Base-by-base conservation (phyloP, 1,284 basidiomycete species). In the Anthracocystis walkeri region DNA sequence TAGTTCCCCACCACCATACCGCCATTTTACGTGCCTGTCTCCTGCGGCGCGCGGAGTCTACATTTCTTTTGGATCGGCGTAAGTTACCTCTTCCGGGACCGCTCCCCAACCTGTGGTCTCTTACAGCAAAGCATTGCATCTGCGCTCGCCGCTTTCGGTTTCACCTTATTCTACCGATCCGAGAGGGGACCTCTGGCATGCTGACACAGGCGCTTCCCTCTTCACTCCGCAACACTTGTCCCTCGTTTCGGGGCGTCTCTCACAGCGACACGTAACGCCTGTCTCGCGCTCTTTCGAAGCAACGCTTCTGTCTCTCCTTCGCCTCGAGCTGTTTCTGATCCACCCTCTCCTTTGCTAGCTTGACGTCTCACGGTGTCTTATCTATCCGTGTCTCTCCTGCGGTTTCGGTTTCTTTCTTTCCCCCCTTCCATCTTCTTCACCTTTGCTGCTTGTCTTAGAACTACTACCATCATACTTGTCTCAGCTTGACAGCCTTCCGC, bases 361-460 rank as follows among this genome's bases (percentile, higher is more conserved):
- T 59, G 46, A 23, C 60, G 61, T 65, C 61, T 67, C 58, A 58
- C 65, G 45, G 57, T 73, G 70, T 73, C 70, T 73, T 73, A 68
- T 68, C 65, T 73, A 68, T 59, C 62, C 52, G 31, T 73, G 70
- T 73, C 70, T 73, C 65, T 73, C 65, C 70, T 64, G 70, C 70
- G 65, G 70, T 73, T 44, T 67, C 70, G 53, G 50, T 51, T 62
- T 18, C 49, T 57, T 48, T 31, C 25, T n/a, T 40, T 40, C 57
- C 60, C 62, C 31, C 40, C 46, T 52, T 40, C 59, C 69, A 71
- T 54, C 55, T 58, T 51, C 57, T 54, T 49, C 31, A 44, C 29
- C 59, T 45, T 20, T 55, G n/a, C n/a, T 48, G 7, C 52, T 62
- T 45, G 29, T 38, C 20, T 33, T 21, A 23, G 60, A 53, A 63